These are phyloP conservation scores for Dendryphion nanum DNA, from an alignment of 2,329 filamentous ascomycete species.

Conservation along the genomic window DNA sequence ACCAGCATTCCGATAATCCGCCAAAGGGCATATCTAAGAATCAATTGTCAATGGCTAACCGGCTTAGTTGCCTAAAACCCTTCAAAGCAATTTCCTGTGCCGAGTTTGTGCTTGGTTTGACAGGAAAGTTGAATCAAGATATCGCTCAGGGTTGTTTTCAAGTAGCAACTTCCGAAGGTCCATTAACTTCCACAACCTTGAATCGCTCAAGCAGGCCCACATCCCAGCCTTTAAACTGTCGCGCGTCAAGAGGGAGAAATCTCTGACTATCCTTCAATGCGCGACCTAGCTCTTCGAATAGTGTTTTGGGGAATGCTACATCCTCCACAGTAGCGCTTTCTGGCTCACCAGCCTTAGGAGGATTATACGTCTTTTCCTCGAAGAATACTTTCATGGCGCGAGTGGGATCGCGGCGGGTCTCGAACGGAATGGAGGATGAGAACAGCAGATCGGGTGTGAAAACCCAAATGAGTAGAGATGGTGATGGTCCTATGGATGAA, in stretches of 20 bases:
- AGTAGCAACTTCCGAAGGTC: too few species aligned
- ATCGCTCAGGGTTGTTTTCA: too few species aligned
- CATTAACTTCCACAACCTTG: constrained; percentile 26
- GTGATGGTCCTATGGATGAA: constrained; percentile 6
- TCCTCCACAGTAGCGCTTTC: constrained; percentile 51
- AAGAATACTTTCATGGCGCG: constrained; percentile 61
- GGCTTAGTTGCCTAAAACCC: too few species aligned
- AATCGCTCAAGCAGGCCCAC: constrained; percentile 63
- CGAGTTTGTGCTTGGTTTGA: too few species aligned
- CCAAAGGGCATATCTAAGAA: too few species aligned
- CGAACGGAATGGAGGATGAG: constrained; percentile 44
- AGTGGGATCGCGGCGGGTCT: constrained; percentile 34
- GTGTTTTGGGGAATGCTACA: constrained; percentile 50
- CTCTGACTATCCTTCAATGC: constrained; percentile 50
- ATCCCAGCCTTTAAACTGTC: constrained; percentile 64
- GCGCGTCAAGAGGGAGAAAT: constrained; percentile 56
- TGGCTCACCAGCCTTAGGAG: constrained; percentile 26
- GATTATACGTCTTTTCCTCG: constrained; percentile 33
- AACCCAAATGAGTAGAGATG: constrained; percentile 52
- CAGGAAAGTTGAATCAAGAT: too few species aligned
- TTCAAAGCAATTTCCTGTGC: too few species aligned
- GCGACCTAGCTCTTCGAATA: constrained; percentile 47
- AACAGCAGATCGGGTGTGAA: constrained; percentile 61
- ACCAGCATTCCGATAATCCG: too few species aligned
- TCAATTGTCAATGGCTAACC: too few species aligned